Evolutionary conservation across 148 eudicot species (phyloP), one percentile per base, ranked within the genome.

Genomic region (Salicornia ramosissima): DNA sequence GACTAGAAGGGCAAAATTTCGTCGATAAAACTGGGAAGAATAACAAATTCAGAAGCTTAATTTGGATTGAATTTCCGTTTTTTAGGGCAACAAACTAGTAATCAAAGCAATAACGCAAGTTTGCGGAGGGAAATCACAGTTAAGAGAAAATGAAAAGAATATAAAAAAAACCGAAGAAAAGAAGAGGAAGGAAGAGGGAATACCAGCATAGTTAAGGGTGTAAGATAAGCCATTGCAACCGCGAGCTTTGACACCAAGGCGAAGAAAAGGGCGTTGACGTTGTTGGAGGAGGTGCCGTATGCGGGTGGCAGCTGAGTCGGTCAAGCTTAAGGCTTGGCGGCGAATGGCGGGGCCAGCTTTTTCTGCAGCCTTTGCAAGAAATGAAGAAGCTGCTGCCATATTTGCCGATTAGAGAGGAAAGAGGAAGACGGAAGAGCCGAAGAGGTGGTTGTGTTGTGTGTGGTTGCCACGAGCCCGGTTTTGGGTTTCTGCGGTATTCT

Each of bases 151-250:
- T n/a, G n/a, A 13, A 52, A 46, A 45, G 2, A 57, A 26, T 24
- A 24, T 13, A 28, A 10, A 49, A 51, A 46, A 15, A 11, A 46
- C 50, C 50, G 3, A 55, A 18, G 15, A 14, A 7, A 42, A 25
- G 36, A 55, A 18, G 15, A 14, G 4, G 31, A 25, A 26, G 15
- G 21, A 33, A 66, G 22, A 53, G 25, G 14, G 10, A 43, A 8
- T 39, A 84, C 91, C 91, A 30, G 91, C 88, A 12, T 87, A 87
- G 70, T 87, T 87, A 61, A 87, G 91, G 74, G 91, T 87, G 68
- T 84, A 87, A 11, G 91, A 87, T 65, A 87, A 83, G 73, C 90
- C 96, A 70, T 90, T 90, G 83, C 96, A 90, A 26, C 90, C 96
- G 65, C 96, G 92, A 72, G 96, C 85, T 79, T 90, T 87, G 75